Conservation (phyloP, 1,284 basidiomycete species). For the Fomitiporia mediterranea region DNA sequence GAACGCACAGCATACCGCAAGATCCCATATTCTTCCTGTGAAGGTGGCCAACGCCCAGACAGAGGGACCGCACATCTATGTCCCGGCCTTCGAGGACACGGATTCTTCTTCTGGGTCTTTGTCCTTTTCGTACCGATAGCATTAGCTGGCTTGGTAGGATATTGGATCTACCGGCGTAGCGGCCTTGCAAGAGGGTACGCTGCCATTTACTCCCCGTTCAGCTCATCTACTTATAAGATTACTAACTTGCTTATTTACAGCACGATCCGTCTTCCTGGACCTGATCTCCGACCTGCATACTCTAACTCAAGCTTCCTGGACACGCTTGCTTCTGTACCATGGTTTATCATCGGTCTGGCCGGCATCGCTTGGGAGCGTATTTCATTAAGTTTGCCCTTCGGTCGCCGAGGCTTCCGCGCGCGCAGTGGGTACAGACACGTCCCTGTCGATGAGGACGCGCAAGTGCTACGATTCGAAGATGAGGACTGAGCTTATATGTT, state of each 20-base stretch:
- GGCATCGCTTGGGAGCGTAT: constrained; percentile 71
- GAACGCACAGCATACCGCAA: constrained; percentile 86
- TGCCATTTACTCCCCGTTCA: too few species aligned
- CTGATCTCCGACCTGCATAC: constrained; percentile 40
- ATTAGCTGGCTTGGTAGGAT: constrained; percentile 68
- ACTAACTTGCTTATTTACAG: constrained; percentile 34
- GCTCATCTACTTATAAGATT: constrained; percentile 5
- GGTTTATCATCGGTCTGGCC: constrained; percentile 76
- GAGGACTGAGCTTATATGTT: constrained; percentile 45
- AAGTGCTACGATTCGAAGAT: constrained; percentile 76
- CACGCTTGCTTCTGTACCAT: constrained; percentile 80
- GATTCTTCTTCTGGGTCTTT: constrained; percentile 79
- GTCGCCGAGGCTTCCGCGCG: constrained; percentile 40
- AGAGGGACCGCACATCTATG: constrained; percentile 69
- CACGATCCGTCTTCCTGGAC: constrained; percentile 73
- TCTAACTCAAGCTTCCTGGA: constrained; percentile 50
- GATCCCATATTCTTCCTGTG: constrained; percentile 82
- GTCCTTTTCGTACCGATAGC: constrained; percentile 70
- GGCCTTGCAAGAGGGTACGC: constrained; percentile 68
- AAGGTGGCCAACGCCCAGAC: constrained; percentile 71
- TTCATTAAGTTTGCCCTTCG: constrained; percentile 40
- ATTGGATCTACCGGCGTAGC: constrained; percentile 73
- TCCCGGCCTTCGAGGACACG: constrained; percentile 69
- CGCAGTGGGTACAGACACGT: constrained; percentile 76
- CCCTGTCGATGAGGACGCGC: constrained; percentile 86